Conservation (phyloP, 1,139 yeast species). For the Suhomyces panamericanus region DNA sequence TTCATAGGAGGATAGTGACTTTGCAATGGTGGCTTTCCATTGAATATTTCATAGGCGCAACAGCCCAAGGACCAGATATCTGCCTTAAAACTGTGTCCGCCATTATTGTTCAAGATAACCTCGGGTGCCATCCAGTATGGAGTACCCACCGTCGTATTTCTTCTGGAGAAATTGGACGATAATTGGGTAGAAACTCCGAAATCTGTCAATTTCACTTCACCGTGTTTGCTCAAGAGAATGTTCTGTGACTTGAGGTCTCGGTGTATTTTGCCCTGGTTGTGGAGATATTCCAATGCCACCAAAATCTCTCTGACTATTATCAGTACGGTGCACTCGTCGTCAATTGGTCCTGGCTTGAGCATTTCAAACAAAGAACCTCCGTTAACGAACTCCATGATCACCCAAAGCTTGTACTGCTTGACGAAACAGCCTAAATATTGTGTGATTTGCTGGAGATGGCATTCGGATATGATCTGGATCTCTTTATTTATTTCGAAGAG, state of each 20-base stretch:
- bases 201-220: slow-evolving; percentile 90
- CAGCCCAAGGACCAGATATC: slow-evolving; percentile 97
- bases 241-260: slow-evolving; percentile 88
- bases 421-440: slow-evolving; percentile 79
- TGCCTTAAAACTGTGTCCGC: slow-evolving; percentile 82
- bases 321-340: slow-evolving; percentile 50
- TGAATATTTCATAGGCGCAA: slow-evolving; percentile 80
- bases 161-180: slow-evolving; percentile 70
- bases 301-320: slow-evolving; percentile 59
- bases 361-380: slow-evolving; percentile 83
- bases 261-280: slow-evolving; percentile 77
- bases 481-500: slow-evolving; percentile 79
- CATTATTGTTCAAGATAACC: slow-evolving; percentile 72
- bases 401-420: slow-evolving; percentile 78
- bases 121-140: slow-evolving; percentile 99
- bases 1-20: slow-evolving; percentile 73
- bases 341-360: slow-evolving; percentile 58
- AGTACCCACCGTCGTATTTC: slow-evolving; percentile 97
- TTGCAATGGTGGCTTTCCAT: slow-evolving; percentile 81
- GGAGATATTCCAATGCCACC: slow-evolving; percentile 70
- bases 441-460: slow-evolving; percentile 70
- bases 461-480: slow-evolving; percentile 72
- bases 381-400: slow-evolving; percentile 78
- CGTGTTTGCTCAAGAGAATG: slow-evolving; percentile 61
- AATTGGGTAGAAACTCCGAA: slow-evolving; percentile 97